phyloP scores from a whole-genome alignment of 495 filamentous ascomycete genomes.

The Penicillium bovifimosum region DNA sequence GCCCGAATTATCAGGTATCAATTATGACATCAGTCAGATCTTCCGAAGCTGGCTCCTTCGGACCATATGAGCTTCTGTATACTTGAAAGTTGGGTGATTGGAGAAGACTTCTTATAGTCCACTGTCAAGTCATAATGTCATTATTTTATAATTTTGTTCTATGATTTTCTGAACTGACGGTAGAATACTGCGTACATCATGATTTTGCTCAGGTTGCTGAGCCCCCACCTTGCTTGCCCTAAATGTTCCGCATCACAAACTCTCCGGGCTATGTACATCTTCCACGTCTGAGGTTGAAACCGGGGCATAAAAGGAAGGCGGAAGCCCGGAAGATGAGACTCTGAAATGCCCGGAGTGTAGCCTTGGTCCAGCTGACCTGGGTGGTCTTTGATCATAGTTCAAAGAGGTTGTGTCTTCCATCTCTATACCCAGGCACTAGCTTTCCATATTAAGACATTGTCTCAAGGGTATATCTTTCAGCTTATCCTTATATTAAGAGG shows the following conservation, averaged over 20 bases:
- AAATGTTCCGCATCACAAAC: no score
- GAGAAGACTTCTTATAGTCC: not conserved
- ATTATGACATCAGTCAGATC: not conserved
- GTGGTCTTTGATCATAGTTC: not conserved
- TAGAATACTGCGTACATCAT: no score
- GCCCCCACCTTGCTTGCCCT: no score
- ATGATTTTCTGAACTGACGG: no score
- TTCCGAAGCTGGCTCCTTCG: not conserved
- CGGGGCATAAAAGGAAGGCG: no score
- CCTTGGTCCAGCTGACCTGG: not conserved
- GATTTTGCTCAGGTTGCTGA: no score
- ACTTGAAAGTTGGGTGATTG: not conserved
- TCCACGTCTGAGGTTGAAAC: no score
- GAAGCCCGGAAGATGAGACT: no score
- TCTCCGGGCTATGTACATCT: no score
- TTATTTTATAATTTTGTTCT: no score
- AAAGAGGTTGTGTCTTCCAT: not conserved
- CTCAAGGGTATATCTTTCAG: not conserved
- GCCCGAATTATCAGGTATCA: constrained; percentile 4
- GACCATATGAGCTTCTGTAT: not conserved
- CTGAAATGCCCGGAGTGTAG: no score
- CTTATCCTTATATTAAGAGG: not conserved
- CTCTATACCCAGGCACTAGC: not conserved
- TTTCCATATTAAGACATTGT: not conserved
- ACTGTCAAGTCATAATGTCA: no score